A percentile compares a stretch with the other conserved stretches of the same genome.
Conservation (phyloP, 345 rosid genomes). For the Citrus medica region DNA sequence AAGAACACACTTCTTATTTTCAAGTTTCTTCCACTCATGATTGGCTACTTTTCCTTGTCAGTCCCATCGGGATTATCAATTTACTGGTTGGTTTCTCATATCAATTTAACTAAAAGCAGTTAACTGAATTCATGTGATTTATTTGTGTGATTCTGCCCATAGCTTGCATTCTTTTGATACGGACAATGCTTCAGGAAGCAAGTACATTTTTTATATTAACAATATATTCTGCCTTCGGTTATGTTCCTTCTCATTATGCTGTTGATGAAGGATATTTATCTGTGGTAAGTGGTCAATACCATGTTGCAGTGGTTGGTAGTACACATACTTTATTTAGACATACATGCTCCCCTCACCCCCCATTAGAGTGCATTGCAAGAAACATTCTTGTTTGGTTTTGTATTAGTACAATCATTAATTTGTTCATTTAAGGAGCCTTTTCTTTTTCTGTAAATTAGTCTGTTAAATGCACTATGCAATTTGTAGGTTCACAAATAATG, state of each 20-base stretch:
- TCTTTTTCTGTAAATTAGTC: background rate
- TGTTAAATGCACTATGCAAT: background rate
- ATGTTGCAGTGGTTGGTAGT: background rate
- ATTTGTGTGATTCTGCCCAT: background rate
- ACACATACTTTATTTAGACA: background rate
- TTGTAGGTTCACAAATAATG: conserved; percentile 87
- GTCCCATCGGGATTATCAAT: conserved; percentile 98
- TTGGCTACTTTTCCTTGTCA: conserved; percentile 94
- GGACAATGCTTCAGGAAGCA: background rate
- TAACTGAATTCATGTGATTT: background rate
- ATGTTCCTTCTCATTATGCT: background rate
- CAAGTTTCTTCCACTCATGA: conserved; percentile 98
- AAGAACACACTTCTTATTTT: conserved; percentile 90
- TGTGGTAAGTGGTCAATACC: background rate
- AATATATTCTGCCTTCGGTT: background rate
- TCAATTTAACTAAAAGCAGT: conserved; percentile 7
- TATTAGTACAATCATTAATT: background rate
- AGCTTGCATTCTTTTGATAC: background rate
- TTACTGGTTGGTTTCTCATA: conserved; percentile 76
- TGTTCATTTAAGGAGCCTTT: background rate
- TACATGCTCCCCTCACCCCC: background rate
- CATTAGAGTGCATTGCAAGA: background rate
- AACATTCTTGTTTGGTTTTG: background rate
- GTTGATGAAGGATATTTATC: background rate
- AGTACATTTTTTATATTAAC: background rate